Base-by-base conservation (phyloP, 306 rosid genomes). In the Prinsepia uniflora region DNA sequence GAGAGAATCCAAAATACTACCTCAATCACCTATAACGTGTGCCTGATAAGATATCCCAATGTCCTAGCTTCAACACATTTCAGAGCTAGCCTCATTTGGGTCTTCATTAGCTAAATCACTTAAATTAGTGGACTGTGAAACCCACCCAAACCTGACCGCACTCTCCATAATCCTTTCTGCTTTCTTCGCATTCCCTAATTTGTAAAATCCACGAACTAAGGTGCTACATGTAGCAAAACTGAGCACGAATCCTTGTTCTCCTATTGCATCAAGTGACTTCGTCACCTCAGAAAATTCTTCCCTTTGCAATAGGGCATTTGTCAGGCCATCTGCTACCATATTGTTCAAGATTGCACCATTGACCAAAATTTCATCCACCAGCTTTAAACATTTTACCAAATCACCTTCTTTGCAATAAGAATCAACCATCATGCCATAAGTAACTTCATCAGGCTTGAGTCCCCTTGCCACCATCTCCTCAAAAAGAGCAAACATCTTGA, bases 361-460 rank as follows among this genome's bases (percentile, higher is more conserved):
- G 7, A 67, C 68, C 52, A 72, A 74, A 60, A 67, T 58, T 68
- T 77, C 82, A 75, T 84, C 81, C 17, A 67, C 70, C 68, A 75
- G 39, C 68, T 75, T 80, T 39, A 80, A 72, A 8, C 81, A 79
- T 48, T 75, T 76, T 42, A 65, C 13, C 54, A 63, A 15, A 10
- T 75, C 68, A 40, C 81, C 85, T 68, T 78, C 87, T 52, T 78
- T 67, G 65, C 81, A 84, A 75, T 78, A 74, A 60, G 82, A 76
- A 72, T 75, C 83, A 43, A 74, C 72, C 34, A 81, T 54, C 69
- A 75, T 43, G 57, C 60, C 40, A 39, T 72, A 81, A n/a, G 65
- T 55, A 41, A 75, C 56, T 59, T 76, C 70, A 65, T 78, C 75
- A 70, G 77, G 78, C 24, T 67, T 76, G 48, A 84, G 61, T 10